phyloP scores from a whole-genome alignment of 1,284 basidiomycete species.

The Tilletia setariae region DNA sequence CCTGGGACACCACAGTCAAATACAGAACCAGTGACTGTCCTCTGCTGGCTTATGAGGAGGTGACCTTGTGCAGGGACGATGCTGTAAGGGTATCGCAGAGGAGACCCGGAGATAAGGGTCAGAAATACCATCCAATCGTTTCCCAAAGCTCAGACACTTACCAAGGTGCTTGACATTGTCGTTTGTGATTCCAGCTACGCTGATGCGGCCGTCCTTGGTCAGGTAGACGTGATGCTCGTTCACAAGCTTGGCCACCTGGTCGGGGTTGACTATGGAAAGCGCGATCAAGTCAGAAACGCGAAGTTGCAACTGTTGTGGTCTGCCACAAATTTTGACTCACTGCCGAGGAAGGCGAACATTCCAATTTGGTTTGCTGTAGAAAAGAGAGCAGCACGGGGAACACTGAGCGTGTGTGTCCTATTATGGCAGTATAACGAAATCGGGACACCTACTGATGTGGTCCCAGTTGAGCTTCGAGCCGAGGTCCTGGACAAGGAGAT shows the following conservation, averaged over 20 bases:
- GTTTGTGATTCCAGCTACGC: constrained; percentile 53
- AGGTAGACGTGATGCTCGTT: constrained; percentile 55
- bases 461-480: constrained; percentile 55
- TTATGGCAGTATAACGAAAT: not conserved
- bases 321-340: constrained; percentile 8
- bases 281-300: not conserved
- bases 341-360: constrained; percentile 53
- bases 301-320: not conserved
- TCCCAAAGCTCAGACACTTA: not conserved
- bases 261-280: constrained; percentile 42
- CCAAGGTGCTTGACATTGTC: constrained; percentile 51
- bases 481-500: constrained; percentile 49
- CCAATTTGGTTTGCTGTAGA: constrained; percentile 50
- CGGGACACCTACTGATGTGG: constrained; percentile 43
- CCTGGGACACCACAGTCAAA: too few species aligned
- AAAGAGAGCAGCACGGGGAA: not conserved
- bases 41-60: constrained; percentile 21
- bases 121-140: not conserved
- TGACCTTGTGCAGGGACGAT: constrained; percentile 51
- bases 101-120: not conserved
- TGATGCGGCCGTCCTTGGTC: constrained; percentile 54
- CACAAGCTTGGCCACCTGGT: constrained; percentile 52
- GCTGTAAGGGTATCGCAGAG: constrained; percentile 20
- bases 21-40: too few species aligned
- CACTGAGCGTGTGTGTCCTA: not conserved